Base-by-base conservation (phyloP, 129 eudicot genomes). In the Flaveria brownii region DNA sequence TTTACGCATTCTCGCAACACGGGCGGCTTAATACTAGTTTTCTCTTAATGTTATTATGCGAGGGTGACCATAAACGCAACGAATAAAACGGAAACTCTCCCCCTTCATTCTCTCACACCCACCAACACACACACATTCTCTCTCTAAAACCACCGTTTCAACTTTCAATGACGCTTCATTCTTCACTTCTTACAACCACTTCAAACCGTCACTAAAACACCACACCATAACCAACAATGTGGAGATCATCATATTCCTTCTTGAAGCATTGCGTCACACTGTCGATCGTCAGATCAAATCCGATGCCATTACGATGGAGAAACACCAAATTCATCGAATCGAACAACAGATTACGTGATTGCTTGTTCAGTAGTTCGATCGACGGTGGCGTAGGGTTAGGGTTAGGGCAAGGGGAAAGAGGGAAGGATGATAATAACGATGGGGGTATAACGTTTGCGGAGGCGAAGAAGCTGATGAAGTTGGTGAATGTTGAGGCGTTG, bases 401-500 rank as follows among this genome's bases (percentile, higher is more conserved):
- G 41, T 36, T 36, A 36, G 33, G 33, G 33, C 4, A 28, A 28
- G 62, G 28, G 11, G 63, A 18, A 56, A 2, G 59, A 33, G 74
- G 23, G 9, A 49, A 45, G 50, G 25, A 57, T 26, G 42, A 49
- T 71, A 36, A 36, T 36, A 54, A 41, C 4, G 78, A 80, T 10
- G 36, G n/a, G n/a, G n/a, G 8, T 45, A 84, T 88, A 52, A 76
- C 98, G 83, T 81, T 76, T 68, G 71, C 71, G 52, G 98, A 92
- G 77, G 94, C 91, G 49, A 85, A 85, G 92, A 86, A 84, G 72
- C 78, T 92, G 83, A 88, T 92, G 94, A 83, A 96, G 67, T 75
- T 92, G 86, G 98, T 92, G 81, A 85, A 92, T 82, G 92, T 90
- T 28, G 94, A 88, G 78, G 88, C 86, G 59, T 68, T 92, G 86